Evolutionary conservation across 2,329 filamentous ascomycete species (phyloP), one percentile per base, ranked within the genome.

Genomic region (Metarhizium brunneum): DNA sequence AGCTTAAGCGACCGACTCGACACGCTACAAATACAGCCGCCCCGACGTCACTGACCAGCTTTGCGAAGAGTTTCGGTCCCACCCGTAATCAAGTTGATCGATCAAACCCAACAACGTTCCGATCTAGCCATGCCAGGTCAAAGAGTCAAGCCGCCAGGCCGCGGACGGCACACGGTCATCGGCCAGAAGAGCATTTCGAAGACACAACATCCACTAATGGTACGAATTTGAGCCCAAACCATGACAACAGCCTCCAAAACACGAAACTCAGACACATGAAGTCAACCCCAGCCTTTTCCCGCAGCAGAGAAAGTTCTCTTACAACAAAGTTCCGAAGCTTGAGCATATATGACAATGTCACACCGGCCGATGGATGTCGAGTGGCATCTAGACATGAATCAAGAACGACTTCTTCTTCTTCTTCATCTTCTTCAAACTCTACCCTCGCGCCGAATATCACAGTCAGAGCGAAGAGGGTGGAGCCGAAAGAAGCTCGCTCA

Each of bases 11-110:
- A 38, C 69, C 69, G 38, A 73, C 76, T 58, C 71, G 72, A 64
- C 69, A 71, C 62, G 70, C 68, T 50, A 71, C 73, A 51, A 61
- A 54, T 30, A 49, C 59, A 8, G 50, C 62, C 47, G 54, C 50
- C 20, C 25, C 64, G 29, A 63, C 69, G 29, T 63, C 69, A 5
- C 71, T 73, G 54, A 76, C 71, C 59, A 76, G 73, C 58, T 83
- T 84, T 59, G 76, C 80, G 14, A 80, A 76, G 58, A 86, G 81
- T 62, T 68, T 83, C 32, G 82, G 84, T 1, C 75, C 78, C 13
- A 76, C 74, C 14, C 78, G 82, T 60, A 73, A 79, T 6, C 61
- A 70, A 5, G 63, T 71, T 57, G 70, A 75, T 67, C 78, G 81
- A 54, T 75, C 80, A 3, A 75, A 81, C 58, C 76, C 80, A 6